Conservation (phyloP, 306 rosid genomes). For the Begonia masoniana region DNA sequence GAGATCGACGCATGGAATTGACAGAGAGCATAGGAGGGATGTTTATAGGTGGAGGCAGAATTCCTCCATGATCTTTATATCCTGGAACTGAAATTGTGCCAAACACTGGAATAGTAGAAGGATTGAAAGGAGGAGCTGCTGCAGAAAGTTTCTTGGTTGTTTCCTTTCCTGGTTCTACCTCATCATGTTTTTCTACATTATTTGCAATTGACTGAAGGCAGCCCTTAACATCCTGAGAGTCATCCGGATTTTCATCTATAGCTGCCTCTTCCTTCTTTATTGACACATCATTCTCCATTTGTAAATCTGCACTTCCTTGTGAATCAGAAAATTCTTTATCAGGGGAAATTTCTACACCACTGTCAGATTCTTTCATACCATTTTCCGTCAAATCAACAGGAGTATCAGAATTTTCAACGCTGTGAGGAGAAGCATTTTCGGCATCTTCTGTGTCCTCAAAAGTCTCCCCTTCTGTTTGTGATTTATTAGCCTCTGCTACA, state of each 20-base stretch:
- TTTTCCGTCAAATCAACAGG: slow-evolving; percentile 1
- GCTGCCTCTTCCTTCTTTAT: slow-evolving; percentile 11
- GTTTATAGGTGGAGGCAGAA: slow-evolving; percentile 88
- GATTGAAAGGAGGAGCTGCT: slow-evolving; percentile 92
- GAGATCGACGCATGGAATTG: slow-evolving; percentile 73
- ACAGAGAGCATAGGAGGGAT: slow-evolving; percentile 75
- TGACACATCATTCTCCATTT: slow-evolving; percentile 18
- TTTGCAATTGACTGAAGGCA: slow-evolving; percentile 14
- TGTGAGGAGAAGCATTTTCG: slow-evolving; percentile 12
- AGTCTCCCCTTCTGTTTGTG: slow-evolving; percentile 18
- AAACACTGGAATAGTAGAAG: slow-evolving; percentile 63
- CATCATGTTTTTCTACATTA: slow-evolving; percentile 66
- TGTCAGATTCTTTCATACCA: background rate
- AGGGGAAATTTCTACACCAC: slow-evolving; percentile 16
- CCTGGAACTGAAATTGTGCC: slow-evolving; percentile 73
- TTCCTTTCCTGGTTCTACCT: slow-evolving; percentile 64
- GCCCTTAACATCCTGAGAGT: slow-evolving; percentile 10
- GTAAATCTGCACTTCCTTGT: slow-evolving; percentile 20
- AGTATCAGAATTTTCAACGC: slow-evolving; percentile 27
- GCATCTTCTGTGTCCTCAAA: slow-evolving; percentile 25
- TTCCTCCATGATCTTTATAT: slow-evolving; percentile 76
- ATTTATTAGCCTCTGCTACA: slow-evolving; percentile 19
- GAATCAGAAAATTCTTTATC: slow-evolving; percentile 13
- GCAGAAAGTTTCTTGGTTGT: slow-evolving; percentile 91
- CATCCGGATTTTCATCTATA: slow-evolving; percentile 28